These are phyloP conservation scores for Nematodospora valgi DNA, from an alignment of 805 yeast species.

Conservation along the genomic window DNA sequence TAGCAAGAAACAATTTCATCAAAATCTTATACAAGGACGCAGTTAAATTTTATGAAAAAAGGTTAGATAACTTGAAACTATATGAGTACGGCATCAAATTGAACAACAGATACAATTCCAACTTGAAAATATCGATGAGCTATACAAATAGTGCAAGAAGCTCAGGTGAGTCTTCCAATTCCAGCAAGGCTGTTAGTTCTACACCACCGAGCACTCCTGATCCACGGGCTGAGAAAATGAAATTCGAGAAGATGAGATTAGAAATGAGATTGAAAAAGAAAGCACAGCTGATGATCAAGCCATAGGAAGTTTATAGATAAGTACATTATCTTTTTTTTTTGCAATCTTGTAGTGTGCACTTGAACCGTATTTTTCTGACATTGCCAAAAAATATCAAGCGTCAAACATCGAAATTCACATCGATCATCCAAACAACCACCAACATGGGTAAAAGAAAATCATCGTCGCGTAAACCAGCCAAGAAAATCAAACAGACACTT, in stretches of 20 bases:
- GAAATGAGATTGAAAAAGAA: slow-evolving; percentile 47
- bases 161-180: slow-evolving; percentile 19
- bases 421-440: slow-evolving; percentile 4
- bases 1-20: slow-evolving; percentile 16
- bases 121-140: slow-evolving; percentile 26
- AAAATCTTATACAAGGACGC: slow-evolving; percentile 32
- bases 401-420: not conserved
- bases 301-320: too few relatives aligned
- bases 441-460: slow-evolving; percentile 78
- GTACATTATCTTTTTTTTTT: too few relatives aligned
- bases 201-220: slow-evolving; percentile 7
- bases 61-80: slow-evolving; percentile 34
- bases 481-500: slow-evolving; percentile 70
- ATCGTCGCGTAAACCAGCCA: slow-evolving; percentile 69
- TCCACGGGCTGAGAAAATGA: slow-evolving; percentile 29
- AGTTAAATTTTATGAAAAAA: slow-evolving; percentile 25
- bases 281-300: slow-evolving; percentile 31
- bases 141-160: slow-evolving; percentile 19
- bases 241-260: slow-evolving; percentile 43
- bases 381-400: slow-evolving; percentile 1
- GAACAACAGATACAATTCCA: slow-evolving; percentile 38
- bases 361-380: too few relatives aligned
- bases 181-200: slow-evolving; percentile 3
- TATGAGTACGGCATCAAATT: slow-evolving; percentile 39
- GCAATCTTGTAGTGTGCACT: too few relatives aligned